Conservation (phyloP, 176 grass and related monocot genomes). For the Cocos nucifera region DNA sequence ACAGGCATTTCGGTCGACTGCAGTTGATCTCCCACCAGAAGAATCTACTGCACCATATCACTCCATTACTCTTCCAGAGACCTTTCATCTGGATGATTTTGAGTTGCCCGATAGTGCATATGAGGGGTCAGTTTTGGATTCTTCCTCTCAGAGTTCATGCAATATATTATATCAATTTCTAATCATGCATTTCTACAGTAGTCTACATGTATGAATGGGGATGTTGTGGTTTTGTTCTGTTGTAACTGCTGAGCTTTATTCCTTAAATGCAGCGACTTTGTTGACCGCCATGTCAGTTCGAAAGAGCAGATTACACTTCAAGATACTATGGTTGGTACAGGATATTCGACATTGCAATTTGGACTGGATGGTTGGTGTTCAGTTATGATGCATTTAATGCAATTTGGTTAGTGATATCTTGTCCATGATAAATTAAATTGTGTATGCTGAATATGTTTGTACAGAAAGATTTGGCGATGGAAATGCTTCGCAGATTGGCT, state of each 20-base stretch:
- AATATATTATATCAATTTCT: too few species aligned
- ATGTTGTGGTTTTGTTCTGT: too few species aligned
- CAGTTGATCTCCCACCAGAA: conserved; percentile 95
- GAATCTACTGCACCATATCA: conserved; percentile 98
- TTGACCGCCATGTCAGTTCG: conserved; percentile 85
- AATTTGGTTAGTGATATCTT: too few species aligned
- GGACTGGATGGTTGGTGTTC: conserved; percentile 88
- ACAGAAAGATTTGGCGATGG: conserved; percentile 99
- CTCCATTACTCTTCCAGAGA: conserved; percentile 98
- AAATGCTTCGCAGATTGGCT: conserved; percentile 85
- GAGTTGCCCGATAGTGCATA: conserved; percentile 80
- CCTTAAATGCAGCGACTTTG: conserved; percentile 43
- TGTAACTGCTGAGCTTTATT: too few species aligned
- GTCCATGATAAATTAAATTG: conserved; percentile 19
- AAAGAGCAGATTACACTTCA: conserved; percentile 99
- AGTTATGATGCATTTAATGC: neutral
- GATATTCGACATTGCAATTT: conserved; percentile 78
- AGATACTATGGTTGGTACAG: conserved; percentile 77
- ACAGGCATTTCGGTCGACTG: conserved; percentile 90
- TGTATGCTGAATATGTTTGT: conserved; percentile 16
- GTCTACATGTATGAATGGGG: too few species aligned
- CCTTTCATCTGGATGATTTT: conserved; percentile 99
- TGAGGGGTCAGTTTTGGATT: conserved; percentile 57
- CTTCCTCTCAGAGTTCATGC: neutral
- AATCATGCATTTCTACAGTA: too few species aligned